Evolutionary conservation across 2,329 filamentous ascomycete species (phyloP).

Genomic region (Claviceps africana): DNA sequence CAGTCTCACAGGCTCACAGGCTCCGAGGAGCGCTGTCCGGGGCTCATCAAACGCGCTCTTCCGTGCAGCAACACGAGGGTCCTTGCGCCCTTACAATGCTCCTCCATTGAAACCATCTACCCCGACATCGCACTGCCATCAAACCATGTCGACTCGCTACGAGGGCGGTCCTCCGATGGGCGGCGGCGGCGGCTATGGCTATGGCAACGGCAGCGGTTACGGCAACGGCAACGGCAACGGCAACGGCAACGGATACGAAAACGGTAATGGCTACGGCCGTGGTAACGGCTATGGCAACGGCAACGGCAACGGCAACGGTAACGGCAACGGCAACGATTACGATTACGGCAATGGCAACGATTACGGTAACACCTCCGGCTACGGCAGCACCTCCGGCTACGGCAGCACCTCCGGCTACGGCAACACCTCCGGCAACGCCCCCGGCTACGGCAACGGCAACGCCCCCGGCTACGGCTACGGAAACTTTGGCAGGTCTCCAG

Average conservation of each 20-base stretch:
- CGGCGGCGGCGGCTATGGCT: conserved; percentile 29
- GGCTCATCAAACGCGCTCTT: not conserved
- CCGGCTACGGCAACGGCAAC: conserved; percentile 16
- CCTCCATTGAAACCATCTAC: not conserved
- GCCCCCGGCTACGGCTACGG: conserved; percentile 21
- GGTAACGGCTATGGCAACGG: no score
- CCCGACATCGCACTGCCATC: not conserved
- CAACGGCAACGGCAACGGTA: no score
- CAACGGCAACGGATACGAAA: no score
- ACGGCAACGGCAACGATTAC: no score
- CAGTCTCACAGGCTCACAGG: not conserved
- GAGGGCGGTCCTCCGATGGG: conserved; percentile 22
- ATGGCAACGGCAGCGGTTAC: conserved; percentile 5
- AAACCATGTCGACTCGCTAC: conserved; percentile 38
- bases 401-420: no score
- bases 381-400: conserved; percentile 13
- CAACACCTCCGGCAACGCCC: no score
- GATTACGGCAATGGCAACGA: conserved; percentile 16
- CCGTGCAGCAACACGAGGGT: not conserved
- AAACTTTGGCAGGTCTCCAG: conserved; percentile 24
- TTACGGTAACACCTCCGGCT: no score
- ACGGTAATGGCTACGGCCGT: no score
- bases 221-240: conserved; percentile 21
- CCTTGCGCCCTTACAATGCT: conserved; percentile 7
- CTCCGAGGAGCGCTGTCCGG: no score